Evolutionary conservation across 177 flowering plant genomes (phyloP), one percentile per base, ranked within the genome.

Genomic region (Vitis hybrid): DNA sequence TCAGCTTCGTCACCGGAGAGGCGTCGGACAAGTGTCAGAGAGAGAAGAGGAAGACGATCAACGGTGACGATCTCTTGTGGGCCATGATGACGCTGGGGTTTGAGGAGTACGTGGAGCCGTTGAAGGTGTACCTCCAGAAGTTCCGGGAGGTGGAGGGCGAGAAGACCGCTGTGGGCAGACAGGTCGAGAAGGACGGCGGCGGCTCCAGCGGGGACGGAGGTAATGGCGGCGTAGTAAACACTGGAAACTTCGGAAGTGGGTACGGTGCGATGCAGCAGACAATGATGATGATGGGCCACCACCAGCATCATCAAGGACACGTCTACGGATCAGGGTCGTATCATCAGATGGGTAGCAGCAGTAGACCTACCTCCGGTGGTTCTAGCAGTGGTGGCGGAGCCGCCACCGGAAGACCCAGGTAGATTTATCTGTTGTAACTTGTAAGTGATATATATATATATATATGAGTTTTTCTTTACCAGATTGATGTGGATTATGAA

Each of bases 21-120:
- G 79, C 76, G 50, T 77, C 79, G 17, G 79, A 72, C n/a, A 77
- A 77, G 79, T 77, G 79, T 67, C 79, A 72, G 73, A 51, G 69
- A 21, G 79, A 77, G 79, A 77, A 77, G 76, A 52, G 79, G 72
- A 77, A 77, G 76, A 77, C 79, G 61, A 77, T 77, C 69, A 72
- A 77, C 79, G 79, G 79, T 0, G 79, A 76, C 56, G 79, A 76
- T 68, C 60, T 76, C 5, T 65, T 76, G 60, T 76, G 75, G 79
- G 79, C 79, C 52, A 77, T 77, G 79, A 72, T 75, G 14, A 77
- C 79, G 56, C 64, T 77, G 10, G 79, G 76, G 30, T 77, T 77
- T n/a, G 76, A 77, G 66, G 79, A 72, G 48, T 77, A 77, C 50
- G 79, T 77, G 15, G 79, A 72, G 70, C 79, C 79, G 3, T 18